Conservation (phyloP, 129 eudicot species). For the Flaveria ramosissima region DNA sequence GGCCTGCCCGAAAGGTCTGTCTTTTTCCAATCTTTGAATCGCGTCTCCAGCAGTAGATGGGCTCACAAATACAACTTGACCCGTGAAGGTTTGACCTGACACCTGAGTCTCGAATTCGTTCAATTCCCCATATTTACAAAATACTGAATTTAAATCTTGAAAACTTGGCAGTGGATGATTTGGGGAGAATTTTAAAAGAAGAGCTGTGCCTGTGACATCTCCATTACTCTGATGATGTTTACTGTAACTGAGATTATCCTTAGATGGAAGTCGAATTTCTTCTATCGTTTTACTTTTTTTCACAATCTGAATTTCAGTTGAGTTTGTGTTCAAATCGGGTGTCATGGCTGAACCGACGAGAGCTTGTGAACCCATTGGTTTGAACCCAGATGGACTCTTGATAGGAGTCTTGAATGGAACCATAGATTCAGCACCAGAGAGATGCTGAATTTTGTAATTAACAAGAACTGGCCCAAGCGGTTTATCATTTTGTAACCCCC, state of each 20-base stretch:
- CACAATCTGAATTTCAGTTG: conserved; percentile 32
- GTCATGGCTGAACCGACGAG: conserved; percentile 14
- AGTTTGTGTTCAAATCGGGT: conserved; percentile 61
- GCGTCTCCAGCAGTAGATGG: conserved; percentile 47
- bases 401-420: conserved; percentile 29
- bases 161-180: conserved; percentile 41
- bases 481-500: conserved; percentile 55
- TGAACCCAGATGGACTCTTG: conserved; percentile 29
- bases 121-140: conserved; percentile 52
- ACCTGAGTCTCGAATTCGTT: conserved; percentile 45
- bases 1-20: conserved; percentile 51
- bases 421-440: conserved; percentile 26
- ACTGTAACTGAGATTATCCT: conserved; percentile 2
- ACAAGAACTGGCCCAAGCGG: conserved; percentile 62
- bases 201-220: conserved; percentile 47
- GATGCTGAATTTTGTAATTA: conserved; percentile 46
- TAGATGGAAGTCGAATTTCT: conserved; percentile 31
- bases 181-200: conserved; percentile 53
- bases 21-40: conserved; percentile 48
- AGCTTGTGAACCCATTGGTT: conserved; percentile 25
- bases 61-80: conserved; percentile 49
- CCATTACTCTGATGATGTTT: conserved; percentile 29
- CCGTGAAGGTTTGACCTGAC: conserved; percentile 24
- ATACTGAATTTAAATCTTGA: conserved; percentile 44
- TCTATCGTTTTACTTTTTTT: conserved; percentile 34